These are phyloP conservation scores for Apostasia shenzhenica DNA, from an alignment of 106 monocot species.

Conservation along the genomic window DNA sequence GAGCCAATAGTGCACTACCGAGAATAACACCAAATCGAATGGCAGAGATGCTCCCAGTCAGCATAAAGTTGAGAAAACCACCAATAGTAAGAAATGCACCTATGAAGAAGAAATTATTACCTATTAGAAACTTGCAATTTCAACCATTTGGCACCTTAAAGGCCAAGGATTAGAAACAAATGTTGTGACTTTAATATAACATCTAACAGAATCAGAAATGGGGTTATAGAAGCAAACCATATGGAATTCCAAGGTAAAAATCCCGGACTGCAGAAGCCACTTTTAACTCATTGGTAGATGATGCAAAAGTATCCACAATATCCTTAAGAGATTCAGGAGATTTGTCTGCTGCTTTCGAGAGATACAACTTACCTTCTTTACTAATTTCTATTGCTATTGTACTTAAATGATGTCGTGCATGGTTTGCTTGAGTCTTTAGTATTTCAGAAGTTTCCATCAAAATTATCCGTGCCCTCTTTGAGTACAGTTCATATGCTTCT, in stretches of 20 bases:
- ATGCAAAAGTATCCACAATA: conserved; percentile 46
- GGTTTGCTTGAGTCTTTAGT: conserved; percentile 73
- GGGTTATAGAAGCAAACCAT: conserved; percentile 39
- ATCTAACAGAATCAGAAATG: no score
- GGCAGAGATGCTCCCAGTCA: conserved; percentile 71
- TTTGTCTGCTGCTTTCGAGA: conserved; percentile 40
- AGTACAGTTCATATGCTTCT: conserved; percentile 67
- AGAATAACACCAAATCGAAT: conserved; percentile 89
- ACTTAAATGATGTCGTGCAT: conserved; percentile 58
- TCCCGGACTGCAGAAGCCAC: conserved; percentile 42
- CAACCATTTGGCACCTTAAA: no score
- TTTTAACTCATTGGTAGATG: conserved; percentile 33
- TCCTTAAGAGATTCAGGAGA: conserved; percentile 82
- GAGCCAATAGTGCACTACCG: conserved; percentile 52
- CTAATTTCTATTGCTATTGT: conserved; percentile 52
- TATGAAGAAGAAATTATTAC: not conserved
- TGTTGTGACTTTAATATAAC: no score
- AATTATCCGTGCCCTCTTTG: conserved; percentile 40
- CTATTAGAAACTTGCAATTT: not conserved
- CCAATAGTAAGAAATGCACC: conserved; percentile 46
- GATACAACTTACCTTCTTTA: conserved; percentile 68
- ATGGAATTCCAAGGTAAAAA: conserved; percentile 83
- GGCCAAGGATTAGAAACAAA: no score
- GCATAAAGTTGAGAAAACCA: conserved; percentile 83
- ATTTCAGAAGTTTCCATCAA: conserved; percentile 57